Evolutionary conservation across 2,329 filamentous ascomycete species (phyloP).

Genomic region (Trichoderma sp.): DNA sequence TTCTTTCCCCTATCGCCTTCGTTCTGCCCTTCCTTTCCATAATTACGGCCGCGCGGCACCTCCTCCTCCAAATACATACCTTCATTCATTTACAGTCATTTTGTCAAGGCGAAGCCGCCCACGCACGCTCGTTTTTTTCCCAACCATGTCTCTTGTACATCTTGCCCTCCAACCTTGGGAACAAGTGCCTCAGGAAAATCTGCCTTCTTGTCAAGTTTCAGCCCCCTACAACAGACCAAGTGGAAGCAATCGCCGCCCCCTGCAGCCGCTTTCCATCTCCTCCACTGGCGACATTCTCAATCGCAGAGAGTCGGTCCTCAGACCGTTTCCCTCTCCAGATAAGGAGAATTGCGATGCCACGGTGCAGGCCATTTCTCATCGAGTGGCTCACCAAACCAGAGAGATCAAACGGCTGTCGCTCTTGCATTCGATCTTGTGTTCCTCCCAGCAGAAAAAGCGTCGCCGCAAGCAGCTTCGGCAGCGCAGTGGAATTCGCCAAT

Average conservation of each 20-base stretch:
- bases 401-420: slow-evolving; percentile 24
- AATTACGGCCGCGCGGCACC: background rate
- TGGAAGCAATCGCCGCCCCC: slow-evolving; percentile 31
- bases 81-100: slow-evolving; percentile 8
- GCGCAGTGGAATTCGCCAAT: background rate
- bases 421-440: slow-evolving; percentile 9
- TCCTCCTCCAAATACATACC: background rate
- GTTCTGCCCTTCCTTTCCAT: background rate
- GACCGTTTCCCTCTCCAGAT: slow-evolving; percentile 33
- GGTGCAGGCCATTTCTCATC: slow-evolving; percentile 27
- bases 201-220: background rate
- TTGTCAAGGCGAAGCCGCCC: slow-evolving; percentile 3
- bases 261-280: slow-evolving; percentile 34
- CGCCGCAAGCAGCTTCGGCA: background rate
- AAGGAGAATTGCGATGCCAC: slow-evolving; percentile 35
- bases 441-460: slow-evolving; percentile 6
- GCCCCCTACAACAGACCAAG: slow-evolving; percentile 7
- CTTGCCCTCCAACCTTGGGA: background rate
- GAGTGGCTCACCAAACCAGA: slow-evolving; percentile 22
- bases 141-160: slow-evolving; percentile 15
- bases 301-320: slow-evolving; percentile 29
- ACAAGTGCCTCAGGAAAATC: slow-evolving; percentile 14
- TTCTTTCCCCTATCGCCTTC: background rate
- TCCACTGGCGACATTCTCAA: slow-evolving; percentile 30
- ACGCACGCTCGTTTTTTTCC: background rate